Conservation (phyloP, 371 early-diverging fungal genomes). For the Syncephalis plumigaleata region DNA sequence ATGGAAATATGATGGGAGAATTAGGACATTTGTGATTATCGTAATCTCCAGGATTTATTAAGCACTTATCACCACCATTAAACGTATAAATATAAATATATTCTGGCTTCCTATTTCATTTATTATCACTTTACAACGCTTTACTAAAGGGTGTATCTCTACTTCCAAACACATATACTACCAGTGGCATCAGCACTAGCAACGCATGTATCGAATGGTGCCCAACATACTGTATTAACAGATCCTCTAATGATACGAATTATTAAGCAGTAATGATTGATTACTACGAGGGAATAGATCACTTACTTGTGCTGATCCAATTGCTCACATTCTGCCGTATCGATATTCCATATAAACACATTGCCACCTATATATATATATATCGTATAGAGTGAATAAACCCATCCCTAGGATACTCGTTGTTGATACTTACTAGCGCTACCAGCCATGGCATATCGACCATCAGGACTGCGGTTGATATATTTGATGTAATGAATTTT, state of each 20-base stretch:
- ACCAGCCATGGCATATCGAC: constrained; percentile 66
- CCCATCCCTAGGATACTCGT: background rate
- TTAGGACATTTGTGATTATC: no score
- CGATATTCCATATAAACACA: constrained; percentile 57
- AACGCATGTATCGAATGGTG: constrained; percentile 28
- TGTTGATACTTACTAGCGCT: constrained; percentile 25
- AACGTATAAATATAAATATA: no score
- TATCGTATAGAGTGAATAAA: background rate
- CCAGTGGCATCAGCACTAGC: constrained; percentile 61
- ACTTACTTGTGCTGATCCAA: constrained; percentile 33
- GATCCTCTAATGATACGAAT: constrained; percentile 4
- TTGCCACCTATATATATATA: constrained; percentile 31
- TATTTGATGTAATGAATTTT: background rate
- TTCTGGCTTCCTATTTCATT: no score
- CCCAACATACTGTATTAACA: constrained; percentile 42
- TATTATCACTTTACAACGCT: no score
- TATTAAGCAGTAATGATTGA: background rate
- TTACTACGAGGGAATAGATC: background rate
- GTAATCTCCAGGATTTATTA: no score
- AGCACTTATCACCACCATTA: no score
- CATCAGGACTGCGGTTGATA: constrained; percentile 51
- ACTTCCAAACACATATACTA: constrained; percentile 35
- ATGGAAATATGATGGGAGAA: no score
- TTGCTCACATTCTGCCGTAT: constrained; percentile 22
- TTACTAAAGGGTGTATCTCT: background rate